Evolutionary conservation across 768 basidiomycete species (phyloP).

Genomic region (Amanita rubescens): DNA sequence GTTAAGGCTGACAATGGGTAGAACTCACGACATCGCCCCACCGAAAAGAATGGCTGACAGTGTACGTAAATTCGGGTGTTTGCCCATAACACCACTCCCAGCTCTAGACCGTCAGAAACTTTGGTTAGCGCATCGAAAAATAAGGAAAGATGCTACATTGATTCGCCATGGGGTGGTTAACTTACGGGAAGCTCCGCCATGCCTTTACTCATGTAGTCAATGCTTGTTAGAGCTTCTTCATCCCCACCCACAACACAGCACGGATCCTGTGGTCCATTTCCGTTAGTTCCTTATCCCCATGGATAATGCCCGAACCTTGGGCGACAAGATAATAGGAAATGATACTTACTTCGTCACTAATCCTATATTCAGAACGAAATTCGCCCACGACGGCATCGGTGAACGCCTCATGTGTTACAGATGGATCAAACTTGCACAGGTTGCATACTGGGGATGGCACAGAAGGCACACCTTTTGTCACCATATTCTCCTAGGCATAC

Average conservation of each 20-base stretch:
- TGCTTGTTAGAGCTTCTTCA: slow-evolving; percentile 28
- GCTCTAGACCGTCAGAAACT: slow-evolving; percentile 36
- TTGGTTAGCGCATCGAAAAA: not conserved
- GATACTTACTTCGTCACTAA: slow-evolving; percentile 25
- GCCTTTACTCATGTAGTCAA: slow-evolving; percentile 59
- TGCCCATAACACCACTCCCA: slow-evolving; percentile 95
- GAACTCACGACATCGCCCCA: slow-evolving; percentile 45
- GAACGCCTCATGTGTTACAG: slow-evolving; percentile 63
- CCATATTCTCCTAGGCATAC: slow-evolving; percentile 58
- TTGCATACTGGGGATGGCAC: slow-evolving; percentile 92
- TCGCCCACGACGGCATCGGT: slow-evolving; percentile 57
- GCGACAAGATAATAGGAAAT: slow-evolving; percentile 4
- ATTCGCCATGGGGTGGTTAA: not conserved
- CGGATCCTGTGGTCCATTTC: not conserved
- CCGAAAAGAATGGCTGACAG: slow-evolving; percentile 31
- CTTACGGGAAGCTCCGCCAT: slow-evolving; percentile 68
- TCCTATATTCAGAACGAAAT: slow-evolving; percentile 54
- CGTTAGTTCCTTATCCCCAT: not conserved
- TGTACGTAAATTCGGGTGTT: slow-evolving; percentile 87
- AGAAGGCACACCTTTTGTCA: slow-evolving; percentile 82
- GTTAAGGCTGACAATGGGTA: not conserved
- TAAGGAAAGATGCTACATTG: not conserved
- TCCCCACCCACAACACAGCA: slow-evolving; percentile 1
- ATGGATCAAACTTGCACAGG: slow-evolving; percentile 45
- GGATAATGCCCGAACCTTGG: not conserved